These are phyloP conservation scores for Vitellaria paradoxa DNA, from an alignment of 179 eudicot species.

Conservation along the genomic window DNA sequence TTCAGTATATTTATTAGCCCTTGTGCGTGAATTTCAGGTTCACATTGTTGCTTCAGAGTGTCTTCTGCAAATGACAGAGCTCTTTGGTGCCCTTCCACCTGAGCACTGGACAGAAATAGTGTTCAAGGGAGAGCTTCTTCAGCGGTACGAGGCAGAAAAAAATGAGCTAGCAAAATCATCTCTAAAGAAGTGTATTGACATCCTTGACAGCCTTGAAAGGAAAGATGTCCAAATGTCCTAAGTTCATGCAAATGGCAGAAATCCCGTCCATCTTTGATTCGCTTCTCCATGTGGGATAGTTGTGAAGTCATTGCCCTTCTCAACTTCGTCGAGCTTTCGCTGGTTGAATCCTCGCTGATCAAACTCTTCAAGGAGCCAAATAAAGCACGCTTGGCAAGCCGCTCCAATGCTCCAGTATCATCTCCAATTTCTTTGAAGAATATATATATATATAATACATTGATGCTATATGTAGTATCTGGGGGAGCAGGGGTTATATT, in stretches of 20 bases:
- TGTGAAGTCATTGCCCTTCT: no score
- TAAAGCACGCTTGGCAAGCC: no score
- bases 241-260: not conserved
- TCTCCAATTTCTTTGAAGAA: no score
- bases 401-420: no score
- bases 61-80: conserved; percentile 56
- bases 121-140: conserved; percentile 54
- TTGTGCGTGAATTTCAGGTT: conserved; percentile 42
- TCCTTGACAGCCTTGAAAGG: conserved; percentile 39
- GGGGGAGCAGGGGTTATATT: no score
- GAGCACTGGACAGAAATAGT: conserved; percentile 32
- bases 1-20: not conserved
- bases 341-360: no score
- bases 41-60: conserved; percentile 83
- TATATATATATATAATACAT: no score
- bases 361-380: no score
- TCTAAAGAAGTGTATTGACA: conserved; percentile 56
- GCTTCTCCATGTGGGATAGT: no score
- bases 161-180: conserved; percentile 82
- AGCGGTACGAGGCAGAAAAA: conserved; percentile 54
- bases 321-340: no score
- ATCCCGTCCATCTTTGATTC: no score
- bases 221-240: conserved; percentile 6
- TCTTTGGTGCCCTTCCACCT: conserved; percentile 36
- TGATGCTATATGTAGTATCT: no score